Base-by-base conservation (phyloP, 192 early-diverging fungal genomes). In the Coemansia sp. region DNA sequence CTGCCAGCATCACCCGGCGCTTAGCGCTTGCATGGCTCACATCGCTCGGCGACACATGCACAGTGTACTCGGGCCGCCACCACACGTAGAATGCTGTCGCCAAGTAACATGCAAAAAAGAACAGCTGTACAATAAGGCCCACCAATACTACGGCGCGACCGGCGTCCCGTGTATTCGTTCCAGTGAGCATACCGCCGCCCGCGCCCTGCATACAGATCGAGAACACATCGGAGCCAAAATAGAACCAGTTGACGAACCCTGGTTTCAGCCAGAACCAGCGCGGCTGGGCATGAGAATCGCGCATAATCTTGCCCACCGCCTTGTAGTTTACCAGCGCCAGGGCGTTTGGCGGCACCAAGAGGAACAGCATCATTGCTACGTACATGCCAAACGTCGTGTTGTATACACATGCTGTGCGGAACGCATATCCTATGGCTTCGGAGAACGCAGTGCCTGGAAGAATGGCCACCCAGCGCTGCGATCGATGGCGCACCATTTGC, bases 161-260 rank as follows among this genome's bases (percentile, higher is more conserved):
- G 3, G 54, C 46, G 14, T 76, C 61, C 5, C 68, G 61, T 0
- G 61, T 58, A 9, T 36, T 37, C 0, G 14, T 31, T 4, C 44
- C 63, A 3, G 64, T 71, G 58, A 77, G 44, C 82, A 83, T 71
- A 0, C 78, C 82, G 31, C 75, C 75, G 14, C 82, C 82, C 0
- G 73, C 67, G 17, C 78, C 82, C 47, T 83, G 82, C 55, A 78
- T 67, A 4, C 57, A 37, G 50, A 83, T 77, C 3, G 77, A 74
- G 36, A 83, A 64, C 2, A 79, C 31, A 62, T 83, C 82, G 25
- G 74, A 69, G 4, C 66, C 50, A 61, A 83, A 72, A 56, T 80
- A 83, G 48, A 79, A 79, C 76, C 76, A 79, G 46, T 61, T 73
- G 56, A 79, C 71, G 55, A 79, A 79, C 36, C 48, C 55, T 11